phyloP scores from a whole-genome alignment of 768 basidiomycete genomes.

The Lactarius tabidus region DNA sequence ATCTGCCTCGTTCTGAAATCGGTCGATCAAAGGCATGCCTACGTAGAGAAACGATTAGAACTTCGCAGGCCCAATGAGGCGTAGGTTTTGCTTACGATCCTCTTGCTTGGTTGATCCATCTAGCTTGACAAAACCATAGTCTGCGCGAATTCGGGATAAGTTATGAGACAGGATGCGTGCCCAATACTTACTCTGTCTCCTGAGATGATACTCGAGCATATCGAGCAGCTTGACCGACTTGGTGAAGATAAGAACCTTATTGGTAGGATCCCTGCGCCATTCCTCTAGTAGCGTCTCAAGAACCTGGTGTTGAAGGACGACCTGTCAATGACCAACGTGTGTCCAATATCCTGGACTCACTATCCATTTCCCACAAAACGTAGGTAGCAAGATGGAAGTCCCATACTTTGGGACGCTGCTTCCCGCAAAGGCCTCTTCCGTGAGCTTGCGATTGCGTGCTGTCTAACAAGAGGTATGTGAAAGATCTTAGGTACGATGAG shows the following conservation, averaged over 20 bases:
- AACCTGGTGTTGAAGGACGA: constrained; percentile 44
- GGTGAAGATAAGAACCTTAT: constrained; percentile 92
- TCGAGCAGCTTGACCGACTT: constrained; percentile 87
- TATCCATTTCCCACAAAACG: constrained; percentile 82
- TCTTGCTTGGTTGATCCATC: constrained; percentile 70
- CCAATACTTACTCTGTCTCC: constrained; percentile 42
- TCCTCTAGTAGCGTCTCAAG: constrained; percentile 61
- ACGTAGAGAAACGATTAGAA: constrained; percentile 9
- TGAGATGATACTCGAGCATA: constrained; percentile 76
- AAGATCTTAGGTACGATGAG: background rate
- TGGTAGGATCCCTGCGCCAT: constrained; percentile 59
- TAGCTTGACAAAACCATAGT: constrained; percentile 62
- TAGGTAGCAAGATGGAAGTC: constrained; percentile 55
- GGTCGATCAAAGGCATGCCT: constrained; percentile 87
- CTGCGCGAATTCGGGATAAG: constrained; percentile 25
- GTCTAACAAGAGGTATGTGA: constrained; percentile 30
- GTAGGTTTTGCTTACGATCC: constrained; percentile 59
- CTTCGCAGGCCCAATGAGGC: background rate
- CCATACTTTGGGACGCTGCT: constrained; percentile 54
- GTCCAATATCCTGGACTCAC: constrained; percentile 39
- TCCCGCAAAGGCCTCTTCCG: constrained; percentile 61
- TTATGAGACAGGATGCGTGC: constrained; percentile 1
- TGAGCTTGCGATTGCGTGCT: constrained; percentile 56
- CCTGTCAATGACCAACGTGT: background rate
- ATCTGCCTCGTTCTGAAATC: constrained; percentile 69